Conservation (phyloP, 2,329 filamentous ascomycete genomes). For the Aspergillus thermomutatus region DNA sequence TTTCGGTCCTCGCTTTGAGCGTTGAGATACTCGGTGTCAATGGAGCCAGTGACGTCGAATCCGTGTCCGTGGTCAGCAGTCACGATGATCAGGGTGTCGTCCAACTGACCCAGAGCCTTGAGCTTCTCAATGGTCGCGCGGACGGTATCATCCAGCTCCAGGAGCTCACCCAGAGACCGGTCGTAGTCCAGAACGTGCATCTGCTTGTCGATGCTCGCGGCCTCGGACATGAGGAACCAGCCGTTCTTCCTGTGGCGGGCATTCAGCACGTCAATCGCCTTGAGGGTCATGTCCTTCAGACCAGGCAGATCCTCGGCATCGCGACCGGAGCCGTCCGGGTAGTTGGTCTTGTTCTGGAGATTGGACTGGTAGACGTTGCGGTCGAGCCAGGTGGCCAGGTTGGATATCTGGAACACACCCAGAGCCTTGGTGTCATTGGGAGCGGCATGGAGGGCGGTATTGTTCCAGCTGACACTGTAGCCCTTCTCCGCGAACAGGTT, state of each 20-base stretch:
- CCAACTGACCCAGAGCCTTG: conserved; percentile 60
- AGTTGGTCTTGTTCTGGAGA: conserved; percentile 62
- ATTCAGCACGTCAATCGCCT: conserved; percentile 77
- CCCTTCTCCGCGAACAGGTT: conserved; percentile 66
- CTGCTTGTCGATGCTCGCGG: conserved; percentile 82
- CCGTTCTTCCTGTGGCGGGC: conserved; percentile 63
- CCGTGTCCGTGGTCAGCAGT: conserved; percentile 88
- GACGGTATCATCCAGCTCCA: conserved; percentile 82
- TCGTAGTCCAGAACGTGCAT: conserved; percentile 86
- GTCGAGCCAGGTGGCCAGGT: conserved; percentile 82
- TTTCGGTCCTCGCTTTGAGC: conserved; percentile 63
- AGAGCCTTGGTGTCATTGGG: conserved; percentile 63
- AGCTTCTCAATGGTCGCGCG: conserved; percentile 71
- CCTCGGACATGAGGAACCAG: conserved; percentile 86
- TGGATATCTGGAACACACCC: conserved; percentile 71
- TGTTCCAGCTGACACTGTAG: conserved; percentile 71
- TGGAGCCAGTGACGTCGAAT: conserved; percentile 79
- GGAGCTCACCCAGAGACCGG: conserved; percentile 76
- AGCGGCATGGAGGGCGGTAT: conserved; percentile 62
- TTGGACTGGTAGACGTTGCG: conserved; percentile 76
- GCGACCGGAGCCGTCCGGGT: conserved; percentile 62
- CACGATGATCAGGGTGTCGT: conserved; percentile 75
- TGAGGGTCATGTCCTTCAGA: conserved; percentile 85
- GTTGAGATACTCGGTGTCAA: conserved; percentile 74
- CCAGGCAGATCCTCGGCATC: conserved; percentile 74